Percentiles rank a stretch among this genome's conserved stretches.
phyloP scores from a whole-genome alignment of 495 filamentous ascomycete species.

The Lentithecium fluviatile region DNA sequence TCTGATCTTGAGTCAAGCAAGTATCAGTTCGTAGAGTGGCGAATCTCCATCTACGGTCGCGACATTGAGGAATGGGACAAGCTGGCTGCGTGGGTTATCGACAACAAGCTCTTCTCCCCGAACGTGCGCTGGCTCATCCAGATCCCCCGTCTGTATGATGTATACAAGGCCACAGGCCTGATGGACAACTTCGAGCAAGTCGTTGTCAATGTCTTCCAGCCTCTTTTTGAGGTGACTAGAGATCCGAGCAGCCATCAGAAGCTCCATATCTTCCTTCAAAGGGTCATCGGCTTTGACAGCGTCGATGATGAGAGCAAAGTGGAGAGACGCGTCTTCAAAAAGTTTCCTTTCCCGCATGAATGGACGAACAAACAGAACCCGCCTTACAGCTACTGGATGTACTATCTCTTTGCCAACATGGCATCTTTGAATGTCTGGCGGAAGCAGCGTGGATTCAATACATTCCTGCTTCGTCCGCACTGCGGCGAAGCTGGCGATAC shows the following conservation, averaged over 20 bases:
- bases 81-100: conserved; percentile 95
- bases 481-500: conserved; percentile 97
- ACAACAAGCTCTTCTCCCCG: conserved; percentile 95
- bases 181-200: conserved; percentile 90
- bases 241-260: conserved; percentile 85
- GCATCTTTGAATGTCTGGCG: conserved; percentile 88
- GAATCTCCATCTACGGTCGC: conserved; percentile 93
- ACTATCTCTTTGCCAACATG: conserved; percentile 94
- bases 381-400: conserved; percentile 98
- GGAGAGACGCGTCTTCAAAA: conserved; percentile 84
- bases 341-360: conserved; percentile 83
- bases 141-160: conserved; percentile 89
- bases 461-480: conserved; percentile 88
- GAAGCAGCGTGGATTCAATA: conserved; percentile 90
- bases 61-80: conserved; percentile 96
- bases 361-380: conserved; percentile 95
- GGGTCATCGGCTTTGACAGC: conserved; percentile 94
- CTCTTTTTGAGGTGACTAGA: conserved; percentile 90
- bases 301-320: conserved; percentile 98
- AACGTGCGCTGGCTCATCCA: conserved; percentile 98
- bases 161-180: conserved; percentile 83
- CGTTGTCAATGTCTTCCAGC: conserved; percentile 87
- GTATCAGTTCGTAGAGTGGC: conserved; percentile 99
- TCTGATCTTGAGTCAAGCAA: conserved; percentile 98
- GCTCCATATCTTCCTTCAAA: conserved; percentile 89